Conservation (phyloP, 306 rosid species). For the Macrotyloma uniflorum region DNA sequence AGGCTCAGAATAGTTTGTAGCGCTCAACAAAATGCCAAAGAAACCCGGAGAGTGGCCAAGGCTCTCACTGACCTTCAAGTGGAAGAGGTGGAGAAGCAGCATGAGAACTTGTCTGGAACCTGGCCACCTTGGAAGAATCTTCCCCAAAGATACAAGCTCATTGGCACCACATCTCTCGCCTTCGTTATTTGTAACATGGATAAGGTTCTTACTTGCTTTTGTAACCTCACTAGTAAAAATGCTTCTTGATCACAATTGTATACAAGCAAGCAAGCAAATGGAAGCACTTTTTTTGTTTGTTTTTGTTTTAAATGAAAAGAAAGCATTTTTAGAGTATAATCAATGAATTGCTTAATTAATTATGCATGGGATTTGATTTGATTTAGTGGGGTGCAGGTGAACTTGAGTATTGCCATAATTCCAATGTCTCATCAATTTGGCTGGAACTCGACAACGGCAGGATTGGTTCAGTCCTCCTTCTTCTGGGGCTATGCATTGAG, state of each 20-base stretch:
- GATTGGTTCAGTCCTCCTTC: conserved; percentile 98
- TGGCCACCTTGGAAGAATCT: conserved; percentile 97
- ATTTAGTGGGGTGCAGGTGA: conserved; percentile 64
- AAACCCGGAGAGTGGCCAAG: conserved; percentile 38
- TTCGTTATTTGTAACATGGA: conserved; percentile 96
- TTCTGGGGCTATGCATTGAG: conserved; percentile 99
- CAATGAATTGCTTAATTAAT: conserved; percentile 12
- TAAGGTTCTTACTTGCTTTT: conserved; percentile 56
- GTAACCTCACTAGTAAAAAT: background rate
- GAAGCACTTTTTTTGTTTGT: background rate
- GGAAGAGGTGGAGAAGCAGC: conserved; percentile 39
- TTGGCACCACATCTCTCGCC: conserved; percentile 89
- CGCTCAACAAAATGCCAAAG: conserved; percentile 53
- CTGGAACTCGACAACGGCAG: conserved; percentile 91
- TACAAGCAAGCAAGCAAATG: background rate
- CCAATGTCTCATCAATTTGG: conserved; percentile 97
- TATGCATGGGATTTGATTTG: background rate
- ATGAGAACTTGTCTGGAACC: conserved; percentile 18
- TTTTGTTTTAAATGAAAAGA: background rate
- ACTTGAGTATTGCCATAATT: conserved; percentile 91
- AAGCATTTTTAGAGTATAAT: background rate
- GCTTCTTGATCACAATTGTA: conserved; percentile 1
- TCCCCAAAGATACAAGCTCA: conserved; percentile 83
- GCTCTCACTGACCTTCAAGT: conserved; percentile 45
- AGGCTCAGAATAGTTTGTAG: conserved; percentile 49